Evolutionary conservation across 2,329 filamentous ascomycete species (phyloP).

Genomic region (Monosporascus sp.): DNA sequence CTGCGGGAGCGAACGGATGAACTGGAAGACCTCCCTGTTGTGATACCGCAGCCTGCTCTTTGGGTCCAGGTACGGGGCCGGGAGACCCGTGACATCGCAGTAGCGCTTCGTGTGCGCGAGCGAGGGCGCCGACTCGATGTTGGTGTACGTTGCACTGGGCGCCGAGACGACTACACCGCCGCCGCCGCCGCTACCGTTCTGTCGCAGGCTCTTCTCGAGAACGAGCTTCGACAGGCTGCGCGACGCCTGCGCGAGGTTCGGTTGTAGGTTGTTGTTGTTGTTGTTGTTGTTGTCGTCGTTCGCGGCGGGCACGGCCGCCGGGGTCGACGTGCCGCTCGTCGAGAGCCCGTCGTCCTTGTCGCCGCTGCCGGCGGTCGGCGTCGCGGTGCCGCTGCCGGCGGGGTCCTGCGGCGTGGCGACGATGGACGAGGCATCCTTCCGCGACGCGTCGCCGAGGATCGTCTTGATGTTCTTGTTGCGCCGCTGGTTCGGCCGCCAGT

Average conservation of each 20-base stretch:
- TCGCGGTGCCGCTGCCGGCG: conserved; percentile 69
- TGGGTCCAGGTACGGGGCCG: conserved; percentile 88
- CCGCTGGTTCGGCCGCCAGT: conserved; percentile 89
- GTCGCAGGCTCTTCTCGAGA: conserved; percentile 70
- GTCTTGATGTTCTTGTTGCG: conserved; percentile 99
- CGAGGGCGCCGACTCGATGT: conserved; percentile 91
- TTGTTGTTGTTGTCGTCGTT: conserved; percentile 22
- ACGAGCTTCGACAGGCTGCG: conserved; percentile 83
- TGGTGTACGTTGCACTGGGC: conserved; percentile 83
- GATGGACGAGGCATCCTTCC: conserved; percentile 76
- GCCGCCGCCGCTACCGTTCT: conserved; percentile 27
- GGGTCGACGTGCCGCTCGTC: conserved; percentile 55
- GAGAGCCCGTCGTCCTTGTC: conserved; percentile 47
- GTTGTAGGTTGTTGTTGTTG: conserved; percentile 33
- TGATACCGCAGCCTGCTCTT: conserved; percentile 93
- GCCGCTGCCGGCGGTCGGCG: conserved; percentile 47
- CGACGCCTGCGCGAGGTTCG: conserved; percentile 84
- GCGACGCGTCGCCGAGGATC: conserved; percentile 81
- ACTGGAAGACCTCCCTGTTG: conserved; percentile 83
- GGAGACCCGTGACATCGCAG: conserved; percentile 90
- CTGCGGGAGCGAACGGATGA: conserved; percentile 75
- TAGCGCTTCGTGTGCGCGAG: conserved; percentile 82
- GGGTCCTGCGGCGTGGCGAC: conserved; percentile 69
- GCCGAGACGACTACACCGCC: conserved; percentile 41
- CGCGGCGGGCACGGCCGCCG: conserved; percentile 34